Base-by-base conservation (phyloP, 139 green algal species). In the Chlamydomonas sp. region DNA sequence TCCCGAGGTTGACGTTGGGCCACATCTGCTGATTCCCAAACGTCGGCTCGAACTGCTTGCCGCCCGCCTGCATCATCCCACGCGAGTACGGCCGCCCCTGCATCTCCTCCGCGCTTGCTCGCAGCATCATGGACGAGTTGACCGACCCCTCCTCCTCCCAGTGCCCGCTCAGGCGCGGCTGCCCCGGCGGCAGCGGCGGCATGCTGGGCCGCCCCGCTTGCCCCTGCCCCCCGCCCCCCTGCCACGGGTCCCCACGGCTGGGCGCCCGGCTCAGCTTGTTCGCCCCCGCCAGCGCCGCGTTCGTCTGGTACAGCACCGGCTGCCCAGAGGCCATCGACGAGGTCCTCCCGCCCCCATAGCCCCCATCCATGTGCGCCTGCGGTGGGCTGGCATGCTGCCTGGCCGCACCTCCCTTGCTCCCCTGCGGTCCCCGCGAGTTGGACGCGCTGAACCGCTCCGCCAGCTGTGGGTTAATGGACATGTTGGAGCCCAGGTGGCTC, bases 221-320 rank as follows among this genome's bases (percentile, higher is more conserved):
- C 63, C 31, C 60, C 63, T n/a, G 18, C 0, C 61, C 14, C 57
- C 57, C 16, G 17, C 20, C 66, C 6, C 61, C 18, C 6, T 63
- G 63, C 88, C 83, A 89, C 9, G 90, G 90, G 79, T 91, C 84
- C 5, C 88, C 87, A 3, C 87, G 84, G 59, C 87, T 90, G 67
- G 87, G 88, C 14, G 90, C 90, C 3, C 85, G 89, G 9, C 20
- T 77, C 12, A 84, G 73, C 87, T 80, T 87, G 58, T 18, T 62
- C 20, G 83, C 72, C 16, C 63, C 81, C 10, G 63, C 74, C 67
- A 62, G 77, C 31, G 63, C 79, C 59, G 74, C 76, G 59, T 82
- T 87, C 20, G 87, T 88, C 77, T 92, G 87, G 63, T 91, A 93
- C 79, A 91, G 87, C 87, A 91, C 69, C 59, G 87, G 87, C 80